Base-by-base conservation (phyloP, 2,329 filamentous ascomycete genomes). In the Tolypocladium ovalisporum region DNA sequence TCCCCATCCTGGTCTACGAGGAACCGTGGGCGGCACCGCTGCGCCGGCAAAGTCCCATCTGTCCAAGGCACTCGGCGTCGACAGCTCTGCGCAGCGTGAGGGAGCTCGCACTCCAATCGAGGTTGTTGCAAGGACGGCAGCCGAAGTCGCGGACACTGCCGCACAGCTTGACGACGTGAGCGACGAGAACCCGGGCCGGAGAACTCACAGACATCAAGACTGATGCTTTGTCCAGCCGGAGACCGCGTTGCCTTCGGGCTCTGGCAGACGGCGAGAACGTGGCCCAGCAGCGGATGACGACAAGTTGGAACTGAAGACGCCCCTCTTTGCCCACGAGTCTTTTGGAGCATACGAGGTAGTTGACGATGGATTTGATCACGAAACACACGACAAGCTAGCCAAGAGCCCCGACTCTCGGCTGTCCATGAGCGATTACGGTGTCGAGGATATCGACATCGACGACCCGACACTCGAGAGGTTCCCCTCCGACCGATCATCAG, bases 381-480 rank as follows among this genome's bases (percentile, higher is more conserved):
- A 68, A 10, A 57, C 57, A 24, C 59, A 58, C 24, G 58, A 61
- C 35, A 61, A 59, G 37, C 59, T 52, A 24, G 62, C 60, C 58
- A 66, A 57, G 54, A 56, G 51, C 53, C 63, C 51, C 29, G 58
- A 58, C 9, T 58, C 61, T 13, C 61, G 58, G 35, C 51, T 42
- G 29, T 63, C 59, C 32, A 57, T 62, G 15, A 62, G 62, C 44
- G 64, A 62, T 9, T 58, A 60, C 34, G 61, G 58, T 32, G 40
- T 54, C 15, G 59, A 57, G 15, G 57, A 65, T 12, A 52, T 66
- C 32, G 77, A 79, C 53, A 59, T 75, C 2, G 71, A 75, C 52
- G 78, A 81, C 54, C 77, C 78, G 1, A 78, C 73, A 0, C 65
- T 81, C 10, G 78, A 80, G 59, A 68, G 64, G 22, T 79, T 80